Evolutionary conservation across 768 basidiomycete genomes (phyloP).

Genomic region (Suillus clintonianus): DNA sequence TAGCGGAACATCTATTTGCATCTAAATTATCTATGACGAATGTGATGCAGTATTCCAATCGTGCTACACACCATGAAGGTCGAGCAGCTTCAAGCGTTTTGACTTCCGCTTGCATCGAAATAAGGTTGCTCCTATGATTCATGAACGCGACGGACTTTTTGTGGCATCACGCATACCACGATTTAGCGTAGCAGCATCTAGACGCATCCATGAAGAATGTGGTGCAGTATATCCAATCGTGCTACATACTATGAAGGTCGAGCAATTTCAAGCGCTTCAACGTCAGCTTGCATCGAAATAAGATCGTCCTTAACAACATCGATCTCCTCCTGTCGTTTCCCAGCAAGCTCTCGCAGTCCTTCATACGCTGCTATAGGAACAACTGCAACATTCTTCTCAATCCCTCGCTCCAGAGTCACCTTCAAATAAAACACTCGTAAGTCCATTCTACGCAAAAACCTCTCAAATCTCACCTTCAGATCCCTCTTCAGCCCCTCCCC

Average conservation of each 20-base stretch:
- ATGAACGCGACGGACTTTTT: slow-evolving; percentile 19
- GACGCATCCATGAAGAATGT: background rate
- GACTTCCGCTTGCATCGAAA: background rate
- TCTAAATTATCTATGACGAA: no score
- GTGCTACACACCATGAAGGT: background rate
- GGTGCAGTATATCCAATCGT: background rate
- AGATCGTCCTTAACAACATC: slow-evolving; percentile 42
- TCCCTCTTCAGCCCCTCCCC: slow-evolving; percentile 66
- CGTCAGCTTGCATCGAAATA: background rate
- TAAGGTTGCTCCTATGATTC: background rate
- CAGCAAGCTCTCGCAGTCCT: slow-evolving; percentile 43
- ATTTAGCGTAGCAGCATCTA: slow-evolving; percentile 12
- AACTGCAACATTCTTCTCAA: slow-evolving; percentile 53
- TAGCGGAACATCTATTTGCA: slow-evolving; percentile 9
- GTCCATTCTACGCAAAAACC: slow-evolving; percentile 1
- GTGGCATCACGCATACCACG: slow-evolving; percentile 29
- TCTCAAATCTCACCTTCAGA: slow-evolving; percentile 48
- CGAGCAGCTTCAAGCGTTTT: background rate
- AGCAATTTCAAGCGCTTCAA: background rate
- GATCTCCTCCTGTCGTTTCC: slow-evolving; percentile 47
- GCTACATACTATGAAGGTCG: background rate
- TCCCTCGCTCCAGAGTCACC: slow-evolving; percentile 46
- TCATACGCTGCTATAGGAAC: slow-evolving; percentile 53
- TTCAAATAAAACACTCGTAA: slow-evolving; percentile 21
- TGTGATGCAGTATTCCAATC: background rate